phyloP scores from a whole-genome alignment of 352 stramenopile species.

The Phytophthora melonis region DNA sequence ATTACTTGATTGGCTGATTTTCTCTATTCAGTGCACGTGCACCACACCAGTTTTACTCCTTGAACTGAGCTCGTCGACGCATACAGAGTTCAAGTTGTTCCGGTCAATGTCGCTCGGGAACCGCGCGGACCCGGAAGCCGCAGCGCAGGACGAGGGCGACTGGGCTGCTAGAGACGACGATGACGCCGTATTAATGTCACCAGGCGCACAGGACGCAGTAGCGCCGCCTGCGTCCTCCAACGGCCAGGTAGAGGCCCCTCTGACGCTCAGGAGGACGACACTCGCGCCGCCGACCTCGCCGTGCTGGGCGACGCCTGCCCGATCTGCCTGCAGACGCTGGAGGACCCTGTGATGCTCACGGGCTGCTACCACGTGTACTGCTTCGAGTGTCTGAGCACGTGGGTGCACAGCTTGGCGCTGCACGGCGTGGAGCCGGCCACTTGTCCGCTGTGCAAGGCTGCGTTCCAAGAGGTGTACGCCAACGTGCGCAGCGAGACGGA shows the following conservation, averaged over 20 bases:
- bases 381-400: constrained; percentile 70
- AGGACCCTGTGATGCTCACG: constrained; percentile 67
- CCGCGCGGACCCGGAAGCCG: constrained; percentile 29
- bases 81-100: no score
- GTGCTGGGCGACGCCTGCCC: constrained; percentile 74
- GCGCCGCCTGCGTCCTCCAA: constrained; percentile 35
- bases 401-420: constrained; percentile 64
- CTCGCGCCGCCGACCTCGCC: constrained; percentile 48
- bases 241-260: constrained; percentile 28
- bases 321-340: constrained; percentile 72
- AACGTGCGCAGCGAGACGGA: constrained; percentile 76
- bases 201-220: constrained; percentile 29
- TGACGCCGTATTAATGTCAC: constrained; percentile 18
- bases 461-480: constrained; percentile 63
- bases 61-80: no score
- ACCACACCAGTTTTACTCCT: no score
- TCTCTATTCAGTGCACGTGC: no score
- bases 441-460: constrained; percentile 77
- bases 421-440: constrained; percentile 61
- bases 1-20: no score
- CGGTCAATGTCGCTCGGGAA: constrained; percentile 52
- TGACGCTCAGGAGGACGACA: constrained; percentile 26
- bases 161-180: constrained; percentile 51
- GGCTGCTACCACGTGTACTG: constrained; percentile 82
- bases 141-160: constrained; percentile 56